These are phyloP conservation scores for Paraglomus brasilianum DNA, from an alignment of 192 early-diverging fungal genomes.

Conservation along the genomic window DNA sequence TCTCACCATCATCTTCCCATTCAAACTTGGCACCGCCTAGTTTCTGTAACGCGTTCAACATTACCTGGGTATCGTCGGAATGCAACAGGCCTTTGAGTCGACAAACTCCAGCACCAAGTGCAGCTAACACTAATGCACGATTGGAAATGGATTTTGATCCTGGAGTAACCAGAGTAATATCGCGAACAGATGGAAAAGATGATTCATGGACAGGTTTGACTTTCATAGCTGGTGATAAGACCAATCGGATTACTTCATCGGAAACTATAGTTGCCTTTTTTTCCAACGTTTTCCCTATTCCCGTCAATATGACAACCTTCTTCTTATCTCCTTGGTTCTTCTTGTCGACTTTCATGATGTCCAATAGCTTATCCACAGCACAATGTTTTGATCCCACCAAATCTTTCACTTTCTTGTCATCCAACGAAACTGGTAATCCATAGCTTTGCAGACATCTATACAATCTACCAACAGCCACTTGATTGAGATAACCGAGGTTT, in stretches of 20 bases:
- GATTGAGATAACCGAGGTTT: slow-evolving; percentile 80
- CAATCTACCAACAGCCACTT: slow-evolving; percentile 84
- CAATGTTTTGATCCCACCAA: slow-evolving; percentile 62
- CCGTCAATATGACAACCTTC: slow-evolving; percentile 81
- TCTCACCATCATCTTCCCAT: slow-evolving; percentile 93
- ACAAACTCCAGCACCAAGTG: slow-evolving; percentile 79
- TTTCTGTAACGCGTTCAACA: slow-evolving; percentile 87
- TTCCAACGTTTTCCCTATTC: slow-evolving; percentile 85
- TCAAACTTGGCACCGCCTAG: slow-evolving; percentile 82
- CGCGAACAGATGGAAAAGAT: slow-evolving; percentile 24
- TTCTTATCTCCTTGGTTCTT: slow-evolving; percentile 93
- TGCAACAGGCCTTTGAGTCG: slow-evolving; percentile 84
- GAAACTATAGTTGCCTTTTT: slow-evolving; percentile 75
- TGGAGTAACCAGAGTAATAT: slow-evolving; percentile 70
- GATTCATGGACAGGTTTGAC: slow-evolving; percentile 59
- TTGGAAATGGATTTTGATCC: slow-evolving; percentile 99
- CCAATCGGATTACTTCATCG: slow-evolving; percentile 82
- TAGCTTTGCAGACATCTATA: slow-evolving; percentile 82
- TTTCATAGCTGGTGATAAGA: slow-evolving; percentile 72
- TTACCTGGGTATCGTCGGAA: slow-evolving; percentile 98
- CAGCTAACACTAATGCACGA: slow-evolving; percentile 88
- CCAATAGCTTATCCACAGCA: slow-evolving; percentile 81
- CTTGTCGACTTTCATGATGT: slow-evolving; percentile 93
- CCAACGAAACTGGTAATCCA: slow-evolving; percentile 78
- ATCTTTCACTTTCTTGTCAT: slow-evolving; percentile 72